phyloP scores from a whole-genome alignment of 139 green algal species.

The Chlorella sp. region DNA sequence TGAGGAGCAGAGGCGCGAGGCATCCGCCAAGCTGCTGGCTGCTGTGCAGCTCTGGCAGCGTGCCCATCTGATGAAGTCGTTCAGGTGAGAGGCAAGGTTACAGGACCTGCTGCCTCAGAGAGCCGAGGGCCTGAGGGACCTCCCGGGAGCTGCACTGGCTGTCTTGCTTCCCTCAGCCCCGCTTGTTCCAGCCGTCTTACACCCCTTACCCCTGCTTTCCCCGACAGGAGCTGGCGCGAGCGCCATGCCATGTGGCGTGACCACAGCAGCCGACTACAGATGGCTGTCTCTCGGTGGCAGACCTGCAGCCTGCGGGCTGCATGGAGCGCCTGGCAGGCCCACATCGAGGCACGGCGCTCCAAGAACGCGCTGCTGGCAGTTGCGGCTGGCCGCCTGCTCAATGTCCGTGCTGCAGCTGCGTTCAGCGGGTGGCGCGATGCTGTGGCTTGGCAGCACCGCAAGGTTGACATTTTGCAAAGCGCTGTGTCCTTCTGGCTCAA shows the following conservation, averaged over 20 bases:
- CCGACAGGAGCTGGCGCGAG: background rate
- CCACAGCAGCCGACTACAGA: background rate
- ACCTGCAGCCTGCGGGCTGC: background rate
- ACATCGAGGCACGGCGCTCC: background rate
- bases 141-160: background rate
- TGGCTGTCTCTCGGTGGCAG: background rate
- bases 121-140: background rate
- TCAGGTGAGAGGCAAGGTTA: background rate
- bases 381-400: background rate
- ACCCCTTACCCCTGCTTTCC: too few species aligned
- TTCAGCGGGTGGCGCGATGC: background rate
- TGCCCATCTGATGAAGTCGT: background rate
- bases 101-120: background rate
- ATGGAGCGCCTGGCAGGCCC: background rate
- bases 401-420: background rate
- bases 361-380: background rate
- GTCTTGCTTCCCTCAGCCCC: background rate
- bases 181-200: background rate
- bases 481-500: background rate
- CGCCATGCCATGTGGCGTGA: background rate
- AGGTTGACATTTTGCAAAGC: background rate
- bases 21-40: background rate
- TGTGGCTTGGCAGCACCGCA: background rate
- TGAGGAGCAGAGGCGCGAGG: background rate
- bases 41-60: background rate